These are phyloP conservation scores for Suhomyces maxii DNA, from an alignment of 1,139 yeast species.

Conservation along the genomic window DNA sequence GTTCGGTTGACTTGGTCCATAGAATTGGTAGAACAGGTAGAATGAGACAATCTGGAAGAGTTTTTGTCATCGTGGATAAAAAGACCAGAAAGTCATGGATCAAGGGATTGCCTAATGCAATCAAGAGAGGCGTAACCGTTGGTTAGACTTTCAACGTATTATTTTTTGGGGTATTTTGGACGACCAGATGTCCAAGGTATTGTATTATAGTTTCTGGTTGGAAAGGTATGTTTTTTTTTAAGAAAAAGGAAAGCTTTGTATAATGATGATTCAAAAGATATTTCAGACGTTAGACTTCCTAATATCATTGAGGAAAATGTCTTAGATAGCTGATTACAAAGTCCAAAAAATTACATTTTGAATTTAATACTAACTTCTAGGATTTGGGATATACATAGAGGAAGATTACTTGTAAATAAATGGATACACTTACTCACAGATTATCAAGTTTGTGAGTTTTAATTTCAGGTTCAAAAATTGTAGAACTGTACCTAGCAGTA, in stretches of 20 bases:
- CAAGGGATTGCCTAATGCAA: constrained; percentile 74
- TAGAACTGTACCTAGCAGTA: too few species aligned
- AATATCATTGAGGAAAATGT: constrained; percentile 28
- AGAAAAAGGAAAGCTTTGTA: background rate
- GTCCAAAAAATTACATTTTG: background rate
- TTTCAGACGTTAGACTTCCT: constrained; percentile 36
- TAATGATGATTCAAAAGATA: constrained; percentile 31
- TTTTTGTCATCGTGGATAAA: constrained; percentile 68
- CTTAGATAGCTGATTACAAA: constrained; percentile 25
- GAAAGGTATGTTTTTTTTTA: constrained; percentile 15
- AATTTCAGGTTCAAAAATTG: too few species aligned
- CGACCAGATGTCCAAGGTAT: background rate
- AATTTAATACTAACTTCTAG: background rate
- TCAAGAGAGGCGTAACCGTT: constrained; percentile 51
- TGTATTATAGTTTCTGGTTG: constrained; percentile 8
- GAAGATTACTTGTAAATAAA: background rate
- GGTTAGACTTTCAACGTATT: constrained; percentile 22
- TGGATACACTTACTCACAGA: background rate
- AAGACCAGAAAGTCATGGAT: constrained; percentile 76
- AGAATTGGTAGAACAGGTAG: constrained; percentile 95
- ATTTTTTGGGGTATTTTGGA: background rate
- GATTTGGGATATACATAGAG: background rate
- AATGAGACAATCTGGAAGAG: constrained; percentile 87
- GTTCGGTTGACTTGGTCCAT: constrained; percentile 84
- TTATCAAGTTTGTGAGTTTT: background rate